phyloP scores from a whole-genome alignment of 768 basidiomycete genomes.

The Hebeloma cylindrosporum region DNA sequence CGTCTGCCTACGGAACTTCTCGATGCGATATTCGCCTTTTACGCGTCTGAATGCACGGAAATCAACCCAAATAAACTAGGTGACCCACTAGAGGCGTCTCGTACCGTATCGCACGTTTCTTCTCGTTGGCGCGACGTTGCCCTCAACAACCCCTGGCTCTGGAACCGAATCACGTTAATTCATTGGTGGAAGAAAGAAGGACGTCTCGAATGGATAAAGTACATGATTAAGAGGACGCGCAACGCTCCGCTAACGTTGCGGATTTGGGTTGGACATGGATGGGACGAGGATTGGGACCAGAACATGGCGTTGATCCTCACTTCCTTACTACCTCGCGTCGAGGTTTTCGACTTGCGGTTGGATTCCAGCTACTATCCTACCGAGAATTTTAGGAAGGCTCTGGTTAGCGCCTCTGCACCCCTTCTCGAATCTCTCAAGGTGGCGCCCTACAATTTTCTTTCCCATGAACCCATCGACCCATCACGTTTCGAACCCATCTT shows the following conservation, averaged over 20 bases:
- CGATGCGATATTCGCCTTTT: not conserved
- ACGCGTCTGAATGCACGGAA: not conserved
- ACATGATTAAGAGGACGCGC: not conserved
- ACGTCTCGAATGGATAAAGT: not conserved
- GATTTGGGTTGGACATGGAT: conserved; percentile 1
- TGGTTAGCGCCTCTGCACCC: not conserved
- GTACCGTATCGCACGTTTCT: conserved; percentile 4
- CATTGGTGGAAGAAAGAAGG: not conserved
- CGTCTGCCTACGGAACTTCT: conserved; percentile 1
- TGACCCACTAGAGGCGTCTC: conserved; percentile 1
- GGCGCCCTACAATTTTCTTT: not conserved
- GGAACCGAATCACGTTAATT: not conserved
- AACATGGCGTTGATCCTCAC: not conserved
- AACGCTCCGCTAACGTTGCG: not conserved
- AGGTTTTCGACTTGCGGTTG: not conserved
- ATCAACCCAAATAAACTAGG: not conserved
- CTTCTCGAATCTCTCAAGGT: conserved; percentile 1
- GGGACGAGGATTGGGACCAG: conserved; percentile 5
- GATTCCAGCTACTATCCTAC: conserved; percentile 1
- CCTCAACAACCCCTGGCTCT: not conserved
- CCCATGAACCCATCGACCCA: not conserved
- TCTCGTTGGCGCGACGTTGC: conserved; percentile 1
- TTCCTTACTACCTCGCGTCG: conserved; percentile 1
- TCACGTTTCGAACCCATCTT: not conserved
- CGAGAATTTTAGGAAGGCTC: not conserved